Conservation (phyloP, 1,284 basidiomycete genomes). For the Mycosarcoma maydis region DNA sequence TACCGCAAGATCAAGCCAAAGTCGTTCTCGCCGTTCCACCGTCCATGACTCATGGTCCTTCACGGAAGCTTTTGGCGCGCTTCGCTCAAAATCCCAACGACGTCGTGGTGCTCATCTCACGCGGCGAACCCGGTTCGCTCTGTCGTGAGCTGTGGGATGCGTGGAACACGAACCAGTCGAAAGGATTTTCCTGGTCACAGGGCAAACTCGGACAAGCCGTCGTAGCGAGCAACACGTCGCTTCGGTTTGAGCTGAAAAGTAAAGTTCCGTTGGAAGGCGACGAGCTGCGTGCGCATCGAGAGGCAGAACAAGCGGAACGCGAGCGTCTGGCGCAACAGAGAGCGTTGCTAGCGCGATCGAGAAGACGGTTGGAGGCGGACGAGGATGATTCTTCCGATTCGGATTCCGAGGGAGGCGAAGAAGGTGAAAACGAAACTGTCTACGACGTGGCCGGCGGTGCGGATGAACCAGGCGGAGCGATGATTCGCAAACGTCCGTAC, state of each 20-base stretch:
- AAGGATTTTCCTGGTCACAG: constrained; percentile 80
- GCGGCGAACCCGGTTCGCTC: constrained; percentile 81
- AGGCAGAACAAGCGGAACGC: constrained; percentile 80
- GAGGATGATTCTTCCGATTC: constrained; percentile 66
- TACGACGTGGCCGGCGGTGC: constrained; percentile 33
- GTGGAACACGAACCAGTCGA: constrained; percentile 84
- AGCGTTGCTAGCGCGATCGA: constrained; percentile 79
- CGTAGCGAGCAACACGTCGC: constrained; percentile 11
- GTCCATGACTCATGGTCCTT: constrained; percentile 90
- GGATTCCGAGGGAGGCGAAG: constrained; percentile 73
- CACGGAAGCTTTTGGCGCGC: constrained; percentile 82
- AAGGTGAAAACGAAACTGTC: constrained; percentile 73
- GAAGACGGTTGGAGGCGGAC: constrained; percentile 85
- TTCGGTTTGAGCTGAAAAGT: constrained; percentile 76
- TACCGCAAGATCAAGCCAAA: constrained; percentile 80
- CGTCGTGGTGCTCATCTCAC: constrained; percentile 52
- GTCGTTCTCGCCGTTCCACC: constrained; percentile 91
- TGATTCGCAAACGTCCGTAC: constrained; percentile 30
- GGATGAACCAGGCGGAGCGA: constrained; percentile 10
- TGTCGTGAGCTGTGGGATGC: constrained; percentile 81
- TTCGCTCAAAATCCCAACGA: constrained; percentile 78
- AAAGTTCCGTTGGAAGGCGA: constrained; percentile 75
- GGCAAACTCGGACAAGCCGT: constrained; percentile 86
- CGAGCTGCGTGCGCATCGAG: constrained; percentile 83
- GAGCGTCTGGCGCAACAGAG: constrained; percentile 88